These are phyloP conservation scores for Gamsiella multidivaricata DNA, from an alignment of 192 early-diverging fungal species.

Conservation along the genomic window DNA sequence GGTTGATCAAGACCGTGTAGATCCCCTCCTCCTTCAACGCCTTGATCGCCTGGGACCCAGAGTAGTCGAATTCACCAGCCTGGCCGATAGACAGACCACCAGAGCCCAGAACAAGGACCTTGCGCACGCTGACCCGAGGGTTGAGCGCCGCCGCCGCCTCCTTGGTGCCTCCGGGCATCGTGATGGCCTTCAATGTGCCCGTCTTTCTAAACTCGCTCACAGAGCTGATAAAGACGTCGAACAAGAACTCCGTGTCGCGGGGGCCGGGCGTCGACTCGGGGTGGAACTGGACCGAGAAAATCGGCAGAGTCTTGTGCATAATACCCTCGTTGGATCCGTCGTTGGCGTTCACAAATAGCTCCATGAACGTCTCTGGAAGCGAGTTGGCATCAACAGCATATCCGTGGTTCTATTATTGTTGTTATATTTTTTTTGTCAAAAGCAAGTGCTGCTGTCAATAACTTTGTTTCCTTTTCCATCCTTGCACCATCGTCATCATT, in stretches of 20 bases:
- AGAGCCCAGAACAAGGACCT: constrained; percentile 96
- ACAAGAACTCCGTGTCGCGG: constrained; percentile 96
- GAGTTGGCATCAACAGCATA: constrained; percentile 92
- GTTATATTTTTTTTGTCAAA: too few relatives aligned
- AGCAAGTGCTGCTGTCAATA: neutral
- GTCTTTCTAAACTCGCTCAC: constrained; percentile 74
- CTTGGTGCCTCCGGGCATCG: constrained; percentile 70
- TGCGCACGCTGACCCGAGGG: constrained; percentile 78
- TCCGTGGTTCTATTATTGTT: constrained; percentile 90
- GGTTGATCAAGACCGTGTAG: constrained; percentile 98
- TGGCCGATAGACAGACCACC: constrained; percentile 98
- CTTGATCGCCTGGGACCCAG: constrained; percentile 95
- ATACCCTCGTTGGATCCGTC: constrained; percentile 99
- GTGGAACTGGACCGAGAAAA: constrained; percentile 99
- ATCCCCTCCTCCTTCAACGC: constrained; percentile 97
- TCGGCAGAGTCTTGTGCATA: constrained; percentile 89
- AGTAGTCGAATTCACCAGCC: constrained; percentile 99
- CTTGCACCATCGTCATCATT: neutral
- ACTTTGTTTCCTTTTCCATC: neutral
- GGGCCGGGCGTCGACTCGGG: constrained; percentile 97
- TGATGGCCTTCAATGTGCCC: constrained; percentile 82
- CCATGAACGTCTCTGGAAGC: constrained; percentile 78
- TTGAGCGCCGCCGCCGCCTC: constrained; percentile 55
- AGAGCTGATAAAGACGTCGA: constrained; percentile 92
- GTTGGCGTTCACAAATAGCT: constrained; percentile 98